Evolutionary conservation across 306 rosid species (phyloP).

Genomic region (Sesbania bispinosa): DNA sequence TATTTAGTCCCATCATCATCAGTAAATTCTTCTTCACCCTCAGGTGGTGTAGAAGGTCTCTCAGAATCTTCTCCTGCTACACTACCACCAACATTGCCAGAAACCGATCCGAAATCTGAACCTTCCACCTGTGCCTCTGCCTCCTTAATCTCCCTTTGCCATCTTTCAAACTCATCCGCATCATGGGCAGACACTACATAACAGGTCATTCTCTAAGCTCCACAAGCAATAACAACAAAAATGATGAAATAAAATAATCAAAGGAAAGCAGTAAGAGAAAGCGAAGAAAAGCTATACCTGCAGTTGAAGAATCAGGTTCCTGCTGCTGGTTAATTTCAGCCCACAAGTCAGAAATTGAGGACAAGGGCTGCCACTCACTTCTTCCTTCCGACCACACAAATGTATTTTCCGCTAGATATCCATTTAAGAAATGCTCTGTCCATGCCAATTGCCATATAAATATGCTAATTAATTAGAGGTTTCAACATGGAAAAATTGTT

Average conservation of each 20-base stretch:
- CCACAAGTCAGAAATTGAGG: conserved; percentile 61
- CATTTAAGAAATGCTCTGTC: conserved; percentile 83
- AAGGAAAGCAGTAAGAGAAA: neutral
- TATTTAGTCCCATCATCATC: conserved; percentile 94
- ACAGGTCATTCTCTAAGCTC: conserved; percentile 24
- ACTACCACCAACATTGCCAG: conserved; percentile 15
- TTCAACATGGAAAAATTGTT: conserved; percentile 38
- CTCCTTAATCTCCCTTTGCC: conserved; percentile 72
- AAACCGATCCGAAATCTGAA: conserved; percentile 25
- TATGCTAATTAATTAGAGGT: conserved; percentile 46
- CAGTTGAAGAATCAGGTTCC: conserved; percentile 33
- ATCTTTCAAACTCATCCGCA: conserved; percentile 69
- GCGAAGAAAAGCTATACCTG: conserved; percentile 35
- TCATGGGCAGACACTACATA: conserved; percentile 49
- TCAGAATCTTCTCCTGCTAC: conserved; percentile 45
- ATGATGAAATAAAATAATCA: neutral
- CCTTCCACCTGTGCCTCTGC: conserved; percentile 50
- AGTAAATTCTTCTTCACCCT: conserved; percentile 90
- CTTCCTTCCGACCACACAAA: conserved; percentile 91
- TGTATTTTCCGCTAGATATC: conserved; percentile 61
- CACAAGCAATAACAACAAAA: neutral
- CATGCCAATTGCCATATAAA: conserved; percentile 48
- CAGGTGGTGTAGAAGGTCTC: conserved; percentile 90
- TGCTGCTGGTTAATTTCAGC: conserved; percentile 36
- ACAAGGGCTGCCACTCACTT: conserved; percentile 77